These are phyloP conservation scores for Stentor coeruleus DNA, from an alignment of 73 alveolate genomes.

Conservation along the genomic window DNA sequence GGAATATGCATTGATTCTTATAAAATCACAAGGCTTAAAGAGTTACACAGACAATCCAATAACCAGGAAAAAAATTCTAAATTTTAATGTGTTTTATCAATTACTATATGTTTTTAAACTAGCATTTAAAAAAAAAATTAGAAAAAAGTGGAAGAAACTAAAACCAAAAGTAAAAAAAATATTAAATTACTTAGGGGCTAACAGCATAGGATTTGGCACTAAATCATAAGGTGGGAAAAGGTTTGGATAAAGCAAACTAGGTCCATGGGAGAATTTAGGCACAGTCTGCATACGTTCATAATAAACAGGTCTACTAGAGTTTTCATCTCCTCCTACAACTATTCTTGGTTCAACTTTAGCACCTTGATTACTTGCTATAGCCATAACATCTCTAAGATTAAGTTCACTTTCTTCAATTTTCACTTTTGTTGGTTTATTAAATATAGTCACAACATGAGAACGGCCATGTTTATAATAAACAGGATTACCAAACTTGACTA, in stretches of 20 bases:
- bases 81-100: no score
- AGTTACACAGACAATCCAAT: no score
- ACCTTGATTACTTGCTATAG: slow-evolving; percentile 16
- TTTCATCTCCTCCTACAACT: neutral
- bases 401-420: neutral
- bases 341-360: neutral
- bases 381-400: slow-evolving; percentile 6
- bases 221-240: slow-evolving; percentile 19
- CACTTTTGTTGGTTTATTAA: neutral
- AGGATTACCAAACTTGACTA: neutral
- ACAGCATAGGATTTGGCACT: slow-evolving; percentile 18
- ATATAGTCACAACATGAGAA: neutral
- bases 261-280: neutral
- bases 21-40: no score
- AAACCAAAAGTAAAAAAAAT: no score
- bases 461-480: slow-evolving; percentile 6
- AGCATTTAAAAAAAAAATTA: no score
- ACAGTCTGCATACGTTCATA: neutral
- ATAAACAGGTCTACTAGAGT: slow-evolving; percentile 4
- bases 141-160: no score
- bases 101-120: no score
- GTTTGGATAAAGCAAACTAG: neutral
- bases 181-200: neutral
- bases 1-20: no score
- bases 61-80: no score